Evolutionary conservation across 345 rosid genomes (phyloP), one percentile per base, ranked within the genome.

Genomic region (Psidium guajava): DNA sequence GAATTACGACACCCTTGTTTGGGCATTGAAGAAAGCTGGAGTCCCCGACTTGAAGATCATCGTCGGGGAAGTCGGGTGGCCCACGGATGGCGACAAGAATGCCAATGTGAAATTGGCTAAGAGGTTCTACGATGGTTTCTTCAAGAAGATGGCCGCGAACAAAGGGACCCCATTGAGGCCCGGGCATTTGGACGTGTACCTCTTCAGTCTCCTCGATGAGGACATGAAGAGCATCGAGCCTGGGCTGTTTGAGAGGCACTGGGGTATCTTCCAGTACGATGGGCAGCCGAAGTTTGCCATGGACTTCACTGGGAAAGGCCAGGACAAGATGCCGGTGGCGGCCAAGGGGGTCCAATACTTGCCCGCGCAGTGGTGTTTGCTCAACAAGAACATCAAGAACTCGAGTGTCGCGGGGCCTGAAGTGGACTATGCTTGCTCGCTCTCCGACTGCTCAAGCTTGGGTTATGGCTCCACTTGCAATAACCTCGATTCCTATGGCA

Each of bases 31-130:
- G 81, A 93, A 91, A 69, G 88, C 87, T 18, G 95, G 95, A 0
- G 25, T 54, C 55, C 61, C 90, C 0, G 86, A 95, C 42, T 16
- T 97, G 86, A 87, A 91, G 85, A 92, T 98, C 84, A 15, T 95
- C 1, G 93, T 97, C 18, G 99, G 99, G 3, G 99, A 97, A 91
- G 93, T 95, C 3, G 99, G 99, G 3, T 98, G 99, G 98, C 99
- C 99, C 1, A 96, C 99, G 2, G 95, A 96, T 5, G 98, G 98
- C 42, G 56, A 89, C 61, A 58, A 73, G 21, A 77, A 81, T 20
- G 98, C 92, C 0, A 90, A 83, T 6, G 11, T 11, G 4, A 84
- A 84, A 15, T 52, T 82, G 47, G 99, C 99, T 2, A 64, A 93
- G 57, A 93, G 88, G 56, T 96, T 95, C 83, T 96, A 95, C 81